These are phyloP conservation scores for Letharia lupina DNA, from an alignment of 495 filamentous ascomycete species.

Conservation along the genomic window DNA sequence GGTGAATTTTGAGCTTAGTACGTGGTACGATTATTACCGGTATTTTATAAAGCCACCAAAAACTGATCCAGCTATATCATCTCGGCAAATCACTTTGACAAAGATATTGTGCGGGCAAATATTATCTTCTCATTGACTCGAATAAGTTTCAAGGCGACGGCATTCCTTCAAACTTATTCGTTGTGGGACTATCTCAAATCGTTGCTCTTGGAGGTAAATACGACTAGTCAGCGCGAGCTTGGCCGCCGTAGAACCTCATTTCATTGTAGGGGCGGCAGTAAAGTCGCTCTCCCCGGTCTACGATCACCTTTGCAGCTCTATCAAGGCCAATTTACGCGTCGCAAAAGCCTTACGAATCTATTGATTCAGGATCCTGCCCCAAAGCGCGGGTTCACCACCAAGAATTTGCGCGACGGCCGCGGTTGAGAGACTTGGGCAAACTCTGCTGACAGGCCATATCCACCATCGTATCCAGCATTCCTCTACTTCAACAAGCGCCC, in stretches of 20 bases:
- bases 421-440: neutral
- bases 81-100: no score
- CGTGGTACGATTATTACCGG: no score
- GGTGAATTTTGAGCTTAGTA: conserved; percentile 9
- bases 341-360: conserved; percentile 7
- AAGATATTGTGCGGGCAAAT: no score
- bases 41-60: no score
- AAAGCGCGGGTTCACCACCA: neutral
- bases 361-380: conserved; percentile 15
- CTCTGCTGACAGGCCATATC: neutral
- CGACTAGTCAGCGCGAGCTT: neutral
- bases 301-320: conserved; percentile 9
- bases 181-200: no score
- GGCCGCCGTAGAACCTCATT: conserved; percentile 17
- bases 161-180: no score
- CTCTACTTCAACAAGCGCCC: neutral
- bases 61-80: no score
- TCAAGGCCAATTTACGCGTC: conserved; percentile 16
- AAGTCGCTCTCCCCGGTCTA: conserved; percentile 6
- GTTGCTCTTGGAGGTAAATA: no score
- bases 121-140: no score
- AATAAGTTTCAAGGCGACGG: no score
- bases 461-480: neutral
- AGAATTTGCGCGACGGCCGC: conserved; percentile 14
- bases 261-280: conserved; percentile 13